Base-by-base conservation (phyloP, 371 early-diverging fungal species). In the Aphelidium insulamus region DNA sequence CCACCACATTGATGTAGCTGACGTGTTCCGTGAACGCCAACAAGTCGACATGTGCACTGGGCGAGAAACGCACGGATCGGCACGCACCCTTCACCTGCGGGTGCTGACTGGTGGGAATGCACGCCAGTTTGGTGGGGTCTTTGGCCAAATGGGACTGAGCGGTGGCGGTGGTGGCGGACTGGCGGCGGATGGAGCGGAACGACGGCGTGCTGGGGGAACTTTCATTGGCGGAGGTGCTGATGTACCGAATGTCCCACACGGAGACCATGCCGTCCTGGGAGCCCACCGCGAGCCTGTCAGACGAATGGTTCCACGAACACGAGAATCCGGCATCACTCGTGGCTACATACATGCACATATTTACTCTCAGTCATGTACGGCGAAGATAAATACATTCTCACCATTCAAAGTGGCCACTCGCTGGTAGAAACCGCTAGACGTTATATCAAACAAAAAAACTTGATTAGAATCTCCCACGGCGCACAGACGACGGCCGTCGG, bases 391-490 rank as follows among this genome's bases (percentile, higher is more conserved):
- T 18, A 15, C 29, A 23, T n/a, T n/a, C 34, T 26, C 61, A 64
- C 65, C 59, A 26, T 54, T 72, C 43, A 77, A 49, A 1, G 72
- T 75, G 1, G 63, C 60, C n/a, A 72, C 54, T 21, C 54, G 36
- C 36, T 65, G 54, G 48, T 75, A 84, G 14, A 50, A 47, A 20
- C 66, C 76, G 26, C 50, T 50, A 10, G 55, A 48, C 4, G 67
- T 52, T 1, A 78, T 61, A 35, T 73, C 66, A 45, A 65, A 90
- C 25, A 84, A 32, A 44, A 66, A 77, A 4, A 84, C 78, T 36
- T 78, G 64, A 37, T 75, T 71, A 12, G 74, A 57, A 40, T 90
- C 91, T 7, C 91, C 91, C 1, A 82, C 85, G 1, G 79, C 76
- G 7, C 72, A 64, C 62, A 90, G 53, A 33, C 67, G 71, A 26